Conservation (phyloP, 805 yeast species). For the Suhomyces sp. region DNA sequence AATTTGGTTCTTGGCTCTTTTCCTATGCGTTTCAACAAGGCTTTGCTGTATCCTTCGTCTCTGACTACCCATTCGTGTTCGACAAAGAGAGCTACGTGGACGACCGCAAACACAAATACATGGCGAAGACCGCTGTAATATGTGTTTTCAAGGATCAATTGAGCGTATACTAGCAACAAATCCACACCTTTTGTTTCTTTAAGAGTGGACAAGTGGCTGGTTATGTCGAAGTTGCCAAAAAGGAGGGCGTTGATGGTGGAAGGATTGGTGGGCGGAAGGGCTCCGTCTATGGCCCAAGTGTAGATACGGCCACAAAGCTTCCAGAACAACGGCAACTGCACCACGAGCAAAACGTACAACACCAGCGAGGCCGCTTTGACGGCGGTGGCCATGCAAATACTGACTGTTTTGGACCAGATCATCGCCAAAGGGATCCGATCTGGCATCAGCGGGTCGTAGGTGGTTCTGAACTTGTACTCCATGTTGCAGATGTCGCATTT, state of each 20-base stretch:
- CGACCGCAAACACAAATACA: slow-evolving; percentile 37
- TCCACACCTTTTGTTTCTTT: slow-evolving; percentile 1
- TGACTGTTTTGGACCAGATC: slow-evolving; percentile 39
- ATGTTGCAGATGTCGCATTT: slow-evolving; percentile 88
- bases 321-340: slow-evolving; percentile 60
- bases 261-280: slow-evolving; percentile 41
- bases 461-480: slow-evolving; percentile 63
- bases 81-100: slow-evolving; percentile 48
- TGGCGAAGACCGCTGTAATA: slow-evolving; percentile 38
- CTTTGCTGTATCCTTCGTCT: slow-evolving; percentile 64
- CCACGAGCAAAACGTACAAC: slow-evolving; percentile 35
- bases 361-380: slow-evolving; percentile 21
- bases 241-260: slow-evolving; percentile 30
- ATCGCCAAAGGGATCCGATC: slow-evolving; percentile 52
- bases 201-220: slow-evolving; percentile 7
- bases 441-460: slow-evolving; percentile 67
- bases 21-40: slow-evolving; percentile 60
- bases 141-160: slow-evolving; percentile 27
- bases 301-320: slow-evolving; percentile 50
- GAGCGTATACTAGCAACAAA: slow-evolving; percentile 15
- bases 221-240: slow-evolving; percentile 35
- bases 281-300: slow-evolving; percentile 56
- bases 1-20: slow-evolving; percentile 44
- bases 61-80: slow-evolving; percentile 70
- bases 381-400: slow-evolving; percentile 12